Conservation (phyloP, 2,329 filamentous ascomycete genomes). For the Penicillium rolfsii region DNA sequence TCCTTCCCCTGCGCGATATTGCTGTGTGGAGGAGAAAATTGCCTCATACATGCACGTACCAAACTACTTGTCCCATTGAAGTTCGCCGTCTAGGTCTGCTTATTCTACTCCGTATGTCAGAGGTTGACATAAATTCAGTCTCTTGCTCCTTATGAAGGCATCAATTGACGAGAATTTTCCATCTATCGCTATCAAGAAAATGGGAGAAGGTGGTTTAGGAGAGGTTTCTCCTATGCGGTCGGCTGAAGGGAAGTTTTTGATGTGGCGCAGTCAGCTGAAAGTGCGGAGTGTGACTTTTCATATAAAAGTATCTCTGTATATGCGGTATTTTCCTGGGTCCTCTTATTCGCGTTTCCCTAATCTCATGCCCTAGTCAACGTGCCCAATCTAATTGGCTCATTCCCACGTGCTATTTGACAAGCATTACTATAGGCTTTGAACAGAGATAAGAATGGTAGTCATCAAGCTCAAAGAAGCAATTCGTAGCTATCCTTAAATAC, state of each 20-base stretch:
- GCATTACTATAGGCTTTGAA: not conserved
- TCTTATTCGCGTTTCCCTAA: constrained; percentile 5
- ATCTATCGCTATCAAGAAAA: not conserved
- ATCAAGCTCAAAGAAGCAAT: not conserved
- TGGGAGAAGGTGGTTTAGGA: too few species aligned
- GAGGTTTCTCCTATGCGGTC: not conserved
- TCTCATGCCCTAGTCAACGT: not conserved
- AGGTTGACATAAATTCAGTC: not conserved
- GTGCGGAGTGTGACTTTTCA: too few species aligned
- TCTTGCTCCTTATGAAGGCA: not conserved
- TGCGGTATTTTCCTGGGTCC: constrained; percentile 5
- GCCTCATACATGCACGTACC: constrained; percentile 8
- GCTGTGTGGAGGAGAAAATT: constrained; percentile 16
- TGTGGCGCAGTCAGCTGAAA: too few species aligned
- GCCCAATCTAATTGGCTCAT: not conserved
- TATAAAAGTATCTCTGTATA: not conserved
- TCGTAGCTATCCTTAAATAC: not conserved
- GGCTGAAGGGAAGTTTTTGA: not conserved
- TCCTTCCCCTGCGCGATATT: not conserved
- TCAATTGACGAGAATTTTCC: not conserved
- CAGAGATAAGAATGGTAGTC: not conserved
- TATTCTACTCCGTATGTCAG: too few species aligned
- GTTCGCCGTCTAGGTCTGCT: too few species aligned
- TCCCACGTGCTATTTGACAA: not conserved
- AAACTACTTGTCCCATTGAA: not conserved